Percentiles rank a stretch among this genome's conserved stretches.
These are phyloP conservation scores for Aphanomyces stellatus DNA, from an alignment of 352 stramenopile genomes.

Conservation along the genomic window DNA sequence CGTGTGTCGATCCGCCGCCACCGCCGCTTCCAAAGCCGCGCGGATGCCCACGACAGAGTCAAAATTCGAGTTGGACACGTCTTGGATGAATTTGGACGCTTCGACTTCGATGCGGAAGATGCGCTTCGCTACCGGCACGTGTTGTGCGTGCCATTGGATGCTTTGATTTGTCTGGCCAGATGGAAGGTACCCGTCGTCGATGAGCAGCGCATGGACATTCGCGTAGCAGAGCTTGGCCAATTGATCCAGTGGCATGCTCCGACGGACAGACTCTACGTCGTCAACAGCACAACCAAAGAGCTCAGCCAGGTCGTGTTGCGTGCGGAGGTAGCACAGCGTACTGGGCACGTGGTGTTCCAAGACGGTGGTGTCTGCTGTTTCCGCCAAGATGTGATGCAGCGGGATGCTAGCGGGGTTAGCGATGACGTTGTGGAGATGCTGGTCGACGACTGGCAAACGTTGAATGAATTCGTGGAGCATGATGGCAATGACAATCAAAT, in stretches of 20 bases:
- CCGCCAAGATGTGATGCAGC: constrained; percentile 1
- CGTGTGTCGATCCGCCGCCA: neutral
- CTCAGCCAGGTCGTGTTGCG: neutral
- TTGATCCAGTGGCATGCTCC: neutral
- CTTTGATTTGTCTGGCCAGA: neutral
- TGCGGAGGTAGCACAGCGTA: neutral
- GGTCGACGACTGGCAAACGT: neutral
- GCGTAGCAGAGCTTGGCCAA: neutral
- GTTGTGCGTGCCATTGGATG: neutral
- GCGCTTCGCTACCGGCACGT: neutral
- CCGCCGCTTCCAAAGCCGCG: neutral
- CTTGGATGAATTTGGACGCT: neutral
- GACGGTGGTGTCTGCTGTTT: neutral
- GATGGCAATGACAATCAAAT: too few species aligned
- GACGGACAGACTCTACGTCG: neutral
- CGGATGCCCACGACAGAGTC: neutral
- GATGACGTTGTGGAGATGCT: neutral
- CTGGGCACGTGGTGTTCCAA: neutral
- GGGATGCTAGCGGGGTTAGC: neutral
- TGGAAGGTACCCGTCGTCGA: neutral
- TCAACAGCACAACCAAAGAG: neutral
- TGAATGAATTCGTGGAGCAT: neutral
- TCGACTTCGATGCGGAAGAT: constrained; percentile 3
- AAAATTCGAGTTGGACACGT: neutral
- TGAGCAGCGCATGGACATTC: neutral